Base-by-base conservation (phyloP, 2,329 filamentous ascomycete species). In the Leptographium procerum region DNA sequence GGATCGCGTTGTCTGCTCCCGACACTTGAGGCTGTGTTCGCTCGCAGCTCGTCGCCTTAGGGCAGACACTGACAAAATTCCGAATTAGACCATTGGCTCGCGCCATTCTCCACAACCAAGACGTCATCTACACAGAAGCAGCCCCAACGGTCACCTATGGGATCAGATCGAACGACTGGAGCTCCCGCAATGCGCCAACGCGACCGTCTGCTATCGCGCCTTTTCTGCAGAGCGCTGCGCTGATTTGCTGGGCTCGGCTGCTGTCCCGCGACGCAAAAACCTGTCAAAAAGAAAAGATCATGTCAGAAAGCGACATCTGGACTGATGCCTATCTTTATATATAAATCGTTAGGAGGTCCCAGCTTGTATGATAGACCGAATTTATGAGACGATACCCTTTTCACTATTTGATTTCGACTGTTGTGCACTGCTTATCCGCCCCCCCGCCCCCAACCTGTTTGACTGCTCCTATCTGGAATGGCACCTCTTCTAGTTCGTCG, bases 121-220 rank as follows among this genome's bases (percentile, higher is more conserved):
- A 51, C 58, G 58, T 59, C 55, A 59, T 59, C 51, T 16, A 9
- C 14, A 16, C n/a, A n/a, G n/a, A n/a, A n/a, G n/a, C n/a, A n/a
- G n/a, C n/a, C n/a, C n/a, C n/a, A n/a, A n/a, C n/a, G n/a, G n/a
- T n/a, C n/a, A 43, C 40, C 40, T n/a, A 43, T 19, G n/a, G 16
- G 40, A 28, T 16, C 48, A 51, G 33, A 33, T 55, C 57, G 52
- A 28, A 55, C 48, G 26, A 36, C 33, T 33, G 31, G 3, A 36
- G 31, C 3, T 34, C 28, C 16, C n/a, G n/a, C n/a, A n/a, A n/a
- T n/a, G n/a, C n/a, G n/a, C n/a, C n/a, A n/a, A n/a, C n/a, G n/a
- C n/a, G n/a, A n/a, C n/a, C n/a, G n/a, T n/a, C n/a, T n/a, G n/a
- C n/a, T n/a, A 26, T n/a, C 16, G 16, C 55, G 13, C 34, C 55